Evolutionary conservation across 768 basidiomycete genomes (phyloP), one percentile per base, ranked within the genome.

Genomic region (Grammothele lineata): DNA sequence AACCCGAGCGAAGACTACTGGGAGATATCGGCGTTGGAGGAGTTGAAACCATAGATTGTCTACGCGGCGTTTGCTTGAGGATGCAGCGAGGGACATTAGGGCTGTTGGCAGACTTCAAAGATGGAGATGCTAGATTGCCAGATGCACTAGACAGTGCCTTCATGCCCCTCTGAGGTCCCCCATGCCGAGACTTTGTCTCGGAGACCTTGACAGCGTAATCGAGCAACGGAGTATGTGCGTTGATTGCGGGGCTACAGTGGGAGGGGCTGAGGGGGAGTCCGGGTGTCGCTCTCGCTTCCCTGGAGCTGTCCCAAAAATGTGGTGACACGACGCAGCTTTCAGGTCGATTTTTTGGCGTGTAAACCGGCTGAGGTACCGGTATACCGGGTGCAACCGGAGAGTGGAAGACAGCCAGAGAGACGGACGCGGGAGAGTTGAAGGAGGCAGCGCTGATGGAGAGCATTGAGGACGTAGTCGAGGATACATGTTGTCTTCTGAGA

Each of bases 301-400:
- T 24, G 8, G 37, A 30, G 30, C 9, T 36, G 2, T 35, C 33
- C 55, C 55, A 53, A 27, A 50, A 38, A 14, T 26, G 33, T 4
- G 47, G 48, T 8, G 45, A n/a, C 23, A 52, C 44, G 12, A 43
- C 45, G 10, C 48, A 50, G 43, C 51, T 46, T 25, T 43, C 47
- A 4, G 48, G 48, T n/a, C 51, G 45, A 1, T 43, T 22, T 15
- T 11, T 23, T 1, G 48, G 32, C 3, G 45, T 50, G 32, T 51
- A 37, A 5, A 51, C 21, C n/a, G 48, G 45, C 23, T 41, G 4
- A 3, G 57, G 54, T 2, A 51, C 55, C 14, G 49, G 36, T 3
- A 56, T 43, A 17, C 39, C 37, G 4, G 45, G 40, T 0, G 45
- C 46, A 4, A 23, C 5, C 3, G 52, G 52, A 1, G 48, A 47